Evolutionary conservation across 2,329 filamentous ascomycete species (phyloP), one percentile per base, ranked within the genome.

Genomic region (Clarireedia homoeocarpa): DNA sequence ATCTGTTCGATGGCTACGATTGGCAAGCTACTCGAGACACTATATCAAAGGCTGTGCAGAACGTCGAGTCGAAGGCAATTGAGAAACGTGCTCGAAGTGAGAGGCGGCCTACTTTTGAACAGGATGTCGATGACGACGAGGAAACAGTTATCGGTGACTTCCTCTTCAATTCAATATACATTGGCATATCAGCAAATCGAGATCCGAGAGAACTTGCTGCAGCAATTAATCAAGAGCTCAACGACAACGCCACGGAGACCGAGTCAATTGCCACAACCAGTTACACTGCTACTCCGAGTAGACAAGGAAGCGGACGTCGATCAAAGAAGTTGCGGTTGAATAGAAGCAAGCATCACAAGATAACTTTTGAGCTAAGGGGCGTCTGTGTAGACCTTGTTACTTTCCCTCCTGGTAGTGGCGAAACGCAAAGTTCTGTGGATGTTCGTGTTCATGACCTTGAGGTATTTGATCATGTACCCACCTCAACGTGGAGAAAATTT

Each of bases 401-500:
- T 0, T 96, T 92, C 66, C 87, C 91, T 6, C 82, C 88, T 0
- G 81, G 78, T 3, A 83, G 81, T 17, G 88, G 85, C 1, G 91
- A 96, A 70, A 94, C 90, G 0, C 82, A 95, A 67, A 95, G 85
- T 69, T 95, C 91, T 20, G 76, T 97, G 39, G 89, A 96, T 70
- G 75, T 97, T 36, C 84, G 90, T 7, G 77, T 99, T 10, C 80
- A 83, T 40, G 86, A 94, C 57, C 76, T 99, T 12, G 91, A 96
- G 63, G 85, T 99, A 15, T 96, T 94, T 60, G 94, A 99, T 70
- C 90, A 96, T 67, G 81, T 99, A 2, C 90, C 91, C 1, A 92
- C 90, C 0, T 99, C 94, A 3, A 96, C 92, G 0, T 99, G 95
- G 95, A 95, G 89, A 71, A 99, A 96, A 70, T 99, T 99, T 72